Evolutionary conservation across 257 asterid species (phyloP).

Genomic region (Solanum neorickii): DNA sequence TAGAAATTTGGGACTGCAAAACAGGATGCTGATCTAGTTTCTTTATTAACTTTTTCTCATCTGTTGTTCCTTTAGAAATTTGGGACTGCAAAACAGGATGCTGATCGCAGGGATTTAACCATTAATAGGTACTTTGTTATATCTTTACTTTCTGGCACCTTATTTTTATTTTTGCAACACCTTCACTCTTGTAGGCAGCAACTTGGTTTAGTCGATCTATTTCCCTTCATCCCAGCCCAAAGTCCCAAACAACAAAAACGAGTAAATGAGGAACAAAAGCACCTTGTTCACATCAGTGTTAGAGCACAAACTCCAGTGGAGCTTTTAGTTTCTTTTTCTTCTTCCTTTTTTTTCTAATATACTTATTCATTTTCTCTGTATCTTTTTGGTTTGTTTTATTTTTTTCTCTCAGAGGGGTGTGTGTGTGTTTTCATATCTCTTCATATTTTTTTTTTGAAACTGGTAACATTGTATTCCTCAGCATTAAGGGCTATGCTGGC

Average conservation of each 20-base stretch:
- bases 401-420: background rate
- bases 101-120: conserved; percentile 85
- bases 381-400: background rate
- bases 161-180: background rate
- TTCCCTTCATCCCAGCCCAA: background rate
- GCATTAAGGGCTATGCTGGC: no score
- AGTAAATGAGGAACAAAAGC: background rate
- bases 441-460: background rate
- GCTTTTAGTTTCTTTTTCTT: background rate
- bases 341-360: background rate
- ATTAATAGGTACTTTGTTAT: conserved; percentile 52
- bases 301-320: background rate
- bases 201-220: background rate
- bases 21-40: background rate
- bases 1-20: conserved; percentile 83
- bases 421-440: background rate
- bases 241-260: background rate
- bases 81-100: conserved; percentile 88
- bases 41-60: background rate
- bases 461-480: no score
- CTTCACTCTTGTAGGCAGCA: background rate
- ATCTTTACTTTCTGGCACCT: background rate
- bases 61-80: conserved; percentile 37
- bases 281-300: background rate
- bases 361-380: background rate